phyloP scores from a whole-genome alignment of 164 flowering plant genomes.

The Cinnamomum micranthum region DNA sequence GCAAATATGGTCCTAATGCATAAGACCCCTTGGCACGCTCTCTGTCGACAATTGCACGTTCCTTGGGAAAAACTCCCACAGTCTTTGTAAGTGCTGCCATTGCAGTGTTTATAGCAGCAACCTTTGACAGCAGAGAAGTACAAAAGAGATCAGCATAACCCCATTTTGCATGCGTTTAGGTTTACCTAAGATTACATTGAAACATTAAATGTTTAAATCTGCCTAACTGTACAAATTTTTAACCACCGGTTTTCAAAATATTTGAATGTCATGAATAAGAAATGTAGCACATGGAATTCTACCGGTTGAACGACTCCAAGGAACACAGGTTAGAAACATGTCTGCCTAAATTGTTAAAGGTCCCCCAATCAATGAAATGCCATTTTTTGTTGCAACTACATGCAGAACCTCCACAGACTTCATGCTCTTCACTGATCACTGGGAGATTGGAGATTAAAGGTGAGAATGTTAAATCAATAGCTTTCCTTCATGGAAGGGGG shows the following conservation, averaged over 20 bases:
- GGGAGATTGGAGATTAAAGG: no score
- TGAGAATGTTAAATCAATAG: no score
- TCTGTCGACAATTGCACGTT: slow-evolving; percentile 88
- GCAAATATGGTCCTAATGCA: slow-evolving; percentile 81
- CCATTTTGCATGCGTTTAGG: background rate
- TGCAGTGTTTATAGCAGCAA: slow-evolving; percentile 97
- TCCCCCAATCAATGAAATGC: no score
- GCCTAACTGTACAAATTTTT: no score
- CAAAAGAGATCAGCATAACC: background rate
- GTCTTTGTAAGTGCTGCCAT: slow-evolving; percentile 99
- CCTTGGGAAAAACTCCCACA: slow-evolving; percentile 90
- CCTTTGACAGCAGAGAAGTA: slow-evolving; percentile 34
- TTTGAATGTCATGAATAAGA: background rate
- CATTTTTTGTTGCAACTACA: no score
- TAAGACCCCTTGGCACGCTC: slow-evolving; percentile 93
- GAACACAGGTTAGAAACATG: background rate
- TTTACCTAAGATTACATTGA: background rate
- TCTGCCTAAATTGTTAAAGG: no score
- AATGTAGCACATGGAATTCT: background rate
- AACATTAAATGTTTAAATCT: background rate
- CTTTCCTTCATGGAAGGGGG: no score
- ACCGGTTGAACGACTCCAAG: background rate
- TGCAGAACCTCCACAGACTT: no score
- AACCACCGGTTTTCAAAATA: background rate
- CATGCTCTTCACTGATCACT: no score